Percentiles rank a stretch among this genome's conserved stretches.
Conservation (phyloP, 1,284 basidiomycete genomes). For the Schizophyllum amplum region DNA sequence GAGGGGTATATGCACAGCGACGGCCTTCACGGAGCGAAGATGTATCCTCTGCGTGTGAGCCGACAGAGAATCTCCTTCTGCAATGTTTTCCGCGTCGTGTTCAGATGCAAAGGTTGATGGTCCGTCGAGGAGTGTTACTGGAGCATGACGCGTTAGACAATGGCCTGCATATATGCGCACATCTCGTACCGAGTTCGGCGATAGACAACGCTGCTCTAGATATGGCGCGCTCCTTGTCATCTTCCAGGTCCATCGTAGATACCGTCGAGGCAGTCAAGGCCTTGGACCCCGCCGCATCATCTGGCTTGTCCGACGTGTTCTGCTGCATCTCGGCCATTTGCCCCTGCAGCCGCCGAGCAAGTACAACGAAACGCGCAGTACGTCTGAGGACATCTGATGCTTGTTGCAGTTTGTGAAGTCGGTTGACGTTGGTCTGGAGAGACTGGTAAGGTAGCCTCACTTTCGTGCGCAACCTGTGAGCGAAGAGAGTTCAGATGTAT, state of each 20-base stretch:
- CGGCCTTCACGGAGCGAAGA: constrained; percentile 62
- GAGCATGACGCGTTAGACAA: background rate
- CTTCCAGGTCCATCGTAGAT: constrained; percentile 41
- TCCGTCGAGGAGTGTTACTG: constrained; percentile 34
- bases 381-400: constrained; percentile 79
- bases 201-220: constrained; percentile 88
- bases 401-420: constrained; percentile 70
- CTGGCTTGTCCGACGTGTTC: constrained; percentile 16
- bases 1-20: constrained; percentile 61
- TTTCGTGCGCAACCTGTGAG: constrained; percentile 74
- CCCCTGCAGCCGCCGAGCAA: constrained; percentile 70
- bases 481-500: constrained; percentile 8
- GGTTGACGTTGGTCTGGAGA: constrained; percentile 60
- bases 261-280: constrained; percentile 11
- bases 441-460: constrained; percentile 76
- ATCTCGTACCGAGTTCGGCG: constrained; percentile 67
- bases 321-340: constrained; percentile 68
- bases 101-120: constrained; percentile 15
- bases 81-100: constrained; percentile 5
- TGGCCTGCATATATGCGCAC: constrained; percentile 17
- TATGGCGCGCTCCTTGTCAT: constrained; percentile 78
- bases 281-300: constrained; percentile 12
- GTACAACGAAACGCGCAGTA: constrained; percentile 73
- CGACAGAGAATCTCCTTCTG: constrained; percentile 11
- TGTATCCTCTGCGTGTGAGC: constrained; percentile 33